phyloP scores from a whole-genome alignment of 1,139 yeast species.

The Debaryomycetaceae sp. region DNA sequence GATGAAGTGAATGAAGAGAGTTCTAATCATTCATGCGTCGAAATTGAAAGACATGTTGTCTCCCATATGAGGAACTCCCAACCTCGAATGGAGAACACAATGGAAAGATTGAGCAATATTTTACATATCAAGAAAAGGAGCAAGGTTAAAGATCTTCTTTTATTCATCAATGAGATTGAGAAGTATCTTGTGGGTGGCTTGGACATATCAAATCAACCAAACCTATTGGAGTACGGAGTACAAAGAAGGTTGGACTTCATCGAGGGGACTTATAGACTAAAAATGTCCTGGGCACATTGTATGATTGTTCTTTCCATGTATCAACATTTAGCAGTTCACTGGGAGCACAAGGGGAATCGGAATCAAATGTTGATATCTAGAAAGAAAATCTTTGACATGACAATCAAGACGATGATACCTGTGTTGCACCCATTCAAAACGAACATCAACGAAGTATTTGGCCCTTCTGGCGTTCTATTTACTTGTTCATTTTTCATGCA shows the following conservation, averaged over 20 bases:
- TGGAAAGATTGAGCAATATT: conserved; percentile 19
- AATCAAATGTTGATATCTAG: conserved; percentile 26
- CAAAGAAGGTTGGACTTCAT: conserved; percentile 16
- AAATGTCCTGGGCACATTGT: conserved; percentile 25
- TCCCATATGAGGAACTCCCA: conserved; percentile 19
- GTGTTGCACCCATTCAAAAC: conserved; percentile 22
- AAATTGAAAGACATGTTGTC: conserved; percentile 19
- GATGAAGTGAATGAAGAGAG: conserved; percentile 1
- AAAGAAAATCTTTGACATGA: conserved; percentile 21
- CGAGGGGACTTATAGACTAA: conserved; percentile 28
- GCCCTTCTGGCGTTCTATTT: conserved; percentile 31
- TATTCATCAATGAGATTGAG: conserved; percentile 27
- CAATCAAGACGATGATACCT: conserved; percentile 26
- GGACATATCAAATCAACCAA: background rate
- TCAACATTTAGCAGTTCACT: conserved; percentile 28
- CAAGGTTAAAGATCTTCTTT: conserved; percentile 18
- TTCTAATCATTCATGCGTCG: conserved; percentile 7
- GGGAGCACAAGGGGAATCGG: conserved; percentile 18
- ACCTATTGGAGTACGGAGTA: background rate
- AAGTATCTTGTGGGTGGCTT: conserved; percentile 12
- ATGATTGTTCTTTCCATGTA: conserved; percentile 22
- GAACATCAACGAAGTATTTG: conserved; percentile 28
- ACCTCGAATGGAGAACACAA: conserved; percentile 20
- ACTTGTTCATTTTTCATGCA: conserved; percentile 29
- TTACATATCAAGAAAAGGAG: conserved; percentile 18